Conservation (phyloP, 2,329 filamentous ascomycete genomes). For the Pleoardoris graminearum region DNA sequence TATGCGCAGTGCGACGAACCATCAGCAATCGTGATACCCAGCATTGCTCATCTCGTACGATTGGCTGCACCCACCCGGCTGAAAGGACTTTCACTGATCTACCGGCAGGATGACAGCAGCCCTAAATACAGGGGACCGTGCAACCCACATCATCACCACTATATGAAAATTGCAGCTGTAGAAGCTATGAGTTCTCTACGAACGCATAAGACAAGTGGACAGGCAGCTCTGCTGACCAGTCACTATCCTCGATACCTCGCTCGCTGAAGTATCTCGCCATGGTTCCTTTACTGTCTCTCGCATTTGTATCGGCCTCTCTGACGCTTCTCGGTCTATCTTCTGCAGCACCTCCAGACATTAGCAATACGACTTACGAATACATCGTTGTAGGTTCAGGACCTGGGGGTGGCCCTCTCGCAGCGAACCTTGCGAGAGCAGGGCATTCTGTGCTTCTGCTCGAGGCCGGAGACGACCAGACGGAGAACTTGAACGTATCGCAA, state of each 20-base stretch:
- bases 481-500: slow-evolving; percentile 55
- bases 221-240: neutral
- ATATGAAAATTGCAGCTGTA: slow-evolving; percentile 6
- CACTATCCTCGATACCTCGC: neutral
- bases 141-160: slow-evolving; percentile 12
- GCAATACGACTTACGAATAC: slow-evolving; percentile 57
- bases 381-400: slow-evolving; percentile 55
- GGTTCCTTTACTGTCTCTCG: slow-evolving; percentile 15
- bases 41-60: neutral
- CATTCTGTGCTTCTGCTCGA: slow-evolving; percentile 62
- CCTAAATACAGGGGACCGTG: slow-evolving; percentile 15
- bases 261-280: slow-evolving; percentile 15
- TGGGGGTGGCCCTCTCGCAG: slow-evolving; percentile 44
- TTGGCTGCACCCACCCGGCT: slow-evolving; percentile 10
- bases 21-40: slow-evolving; percentile 3
- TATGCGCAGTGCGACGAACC: neutral
- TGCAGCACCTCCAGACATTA: slow-evolving; percentile 12
- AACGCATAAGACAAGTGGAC: slow-evolving; percentile 1
- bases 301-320: slow-evolving; percentile 11
- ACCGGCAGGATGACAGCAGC: slow-evolving; percentile 13
- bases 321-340: slow-evolving; percentile 13
- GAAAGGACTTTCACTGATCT: slow-evolving; percentile 12
- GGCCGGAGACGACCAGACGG: slow-evolving; percentile 56
- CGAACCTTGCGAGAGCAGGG: slow-evolving; percentile 48
- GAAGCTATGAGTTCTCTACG: neutral